Conservation (phyloP, 768 basidiomycete genomes). For the Cubamyces sp. region DNA sequence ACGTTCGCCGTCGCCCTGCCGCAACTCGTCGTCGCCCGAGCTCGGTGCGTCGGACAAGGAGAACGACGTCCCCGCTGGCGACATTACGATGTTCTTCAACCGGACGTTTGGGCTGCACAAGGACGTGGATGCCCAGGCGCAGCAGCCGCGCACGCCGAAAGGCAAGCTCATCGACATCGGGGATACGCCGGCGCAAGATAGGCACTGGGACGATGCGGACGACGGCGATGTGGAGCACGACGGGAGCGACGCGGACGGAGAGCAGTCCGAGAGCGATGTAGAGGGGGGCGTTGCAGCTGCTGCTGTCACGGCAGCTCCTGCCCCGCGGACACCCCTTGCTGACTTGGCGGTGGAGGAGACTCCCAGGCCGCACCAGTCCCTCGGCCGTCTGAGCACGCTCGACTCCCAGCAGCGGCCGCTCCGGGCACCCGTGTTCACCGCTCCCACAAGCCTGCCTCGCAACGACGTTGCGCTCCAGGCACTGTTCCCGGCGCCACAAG, state of each 20-base stretch:
- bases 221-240: slow-evolving; percentile 6
- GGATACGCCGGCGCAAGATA: slow-evolving; percentile 23
- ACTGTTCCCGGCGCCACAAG: slow-evolving; percentile 23
- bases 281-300: slow-evolving; percentile 9
- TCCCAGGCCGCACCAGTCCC: slow-evolving; percentile 10
- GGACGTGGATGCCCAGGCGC: neutral
- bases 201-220: slow-evolving; percentile 8
- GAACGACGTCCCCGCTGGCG: slow-evolving; percentile 35
- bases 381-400: neutral
- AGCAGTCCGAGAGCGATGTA: slow-evolving; percentile 14
- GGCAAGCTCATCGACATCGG: slow-evolving; percentile 40
- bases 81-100: slow-evolving; percentile 39
- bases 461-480: slow-evolving; percentile 1
- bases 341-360: slow-evolving; percentile 29
- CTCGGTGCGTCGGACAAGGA: slow-evolving; percentile 39
- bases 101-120: slow-evolving; percentile 30
- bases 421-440: slow-evolving; percentile 5
- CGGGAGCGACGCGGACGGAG: slow-evolving; percentile 22
- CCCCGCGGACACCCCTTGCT: slow-evolving; percentile 24
- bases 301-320: neutral
- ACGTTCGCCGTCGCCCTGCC: slow-evolving; percentile 27
- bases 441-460: slow-evolving; percentile 1
- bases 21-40: slow-evolving; percentile 35
- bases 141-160: slow-evolving; percentile 29
- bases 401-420: neutral